phyloP scores from a whole-genome alignment of 768 basidiomycete genomes.

The Psilocybe subaeruginosa region DNA sequence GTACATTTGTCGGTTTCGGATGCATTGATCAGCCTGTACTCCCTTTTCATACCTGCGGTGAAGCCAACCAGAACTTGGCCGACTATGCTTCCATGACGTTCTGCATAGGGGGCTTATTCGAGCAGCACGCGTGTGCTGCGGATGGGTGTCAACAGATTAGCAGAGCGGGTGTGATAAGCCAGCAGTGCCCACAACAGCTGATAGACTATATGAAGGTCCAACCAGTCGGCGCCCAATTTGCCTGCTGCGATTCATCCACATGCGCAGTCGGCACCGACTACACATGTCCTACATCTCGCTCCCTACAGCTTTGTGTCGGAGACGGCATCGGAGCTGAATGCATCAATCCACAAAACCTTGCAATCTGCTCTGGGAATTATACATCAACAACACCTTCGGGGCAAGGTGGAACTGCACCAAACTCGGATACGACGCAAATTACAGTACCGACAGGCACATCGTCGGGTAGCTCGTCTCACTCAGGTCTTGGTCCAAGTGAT shows the following conservation, averaged over 20 bases:
- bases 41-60: neutral
- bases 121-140: conserved; percentile 2
- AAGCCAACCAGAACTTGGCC: neutral
- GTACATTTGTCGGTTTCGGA: neutral
- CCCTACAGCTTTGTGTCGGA: neutral
- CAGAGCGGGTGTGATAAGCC: neutral
- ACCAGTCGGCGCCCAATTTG: neutral
- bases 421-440: too few relatives aligned
- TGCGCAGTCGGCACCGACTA: neutral
- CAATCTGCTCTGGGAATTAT: neutral
- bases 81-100: neutral
- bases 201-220: neutral
- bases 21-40: neutral
- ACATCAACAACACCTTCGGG: neutral
- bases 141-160: neutral
- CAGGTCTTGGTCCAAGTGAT: too few relatives aligned
- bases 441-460: too few relatives aligned
- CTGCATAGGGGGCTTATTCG: neutral
- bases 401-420: neutral
- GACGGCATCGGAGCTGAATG: neutral
- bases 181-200: neutral
- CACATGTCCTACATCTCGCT: neutral
- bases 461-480: too few relatives aligned
- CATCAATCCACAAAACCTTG: neutral
- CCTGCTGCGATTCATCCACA: neutral